These are phyloP conservation scores for Aspergillus egyptiacus DNA, from an alignment of 495 filamentous ascomycete species.

Conservation along the genomic window DNA sequence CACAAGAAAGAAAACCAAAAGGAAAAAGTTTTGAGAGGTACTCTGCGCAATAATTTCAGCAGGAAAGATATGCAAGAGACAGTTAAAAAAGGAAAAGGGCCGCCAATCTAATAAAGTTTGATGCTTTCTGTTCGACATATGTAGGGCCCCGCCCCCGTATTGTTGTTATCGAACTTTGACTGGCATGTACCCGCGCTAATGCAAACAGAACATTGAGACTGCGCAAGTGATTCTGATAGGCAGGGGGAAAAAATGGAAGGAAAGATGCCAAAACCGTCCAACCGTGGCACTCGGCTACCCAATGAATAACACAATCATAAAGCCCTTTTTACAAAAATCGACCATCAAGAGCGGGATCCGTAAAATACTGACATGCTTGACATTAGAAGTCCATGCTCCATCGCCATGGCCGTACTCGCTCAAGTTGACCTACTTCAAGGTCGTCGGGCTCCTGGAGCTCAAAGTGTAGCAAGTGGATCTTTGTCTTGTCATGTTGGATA, in stretches of 20 bases:
- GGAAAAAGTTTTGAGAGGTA: neutral
- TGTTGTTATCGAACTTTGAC: neutral
- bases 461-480: conserved; percentile 37
- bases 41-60: conserved; percentile 2
- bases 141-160: neutral
- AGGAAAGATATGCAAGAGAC: neutral
- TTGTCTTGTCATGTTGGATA: conserved; percentile 29
- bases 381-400: conserved; percentile 47
- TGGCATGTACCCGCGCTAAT: neutral
- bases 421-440: conserved; percentile 32
- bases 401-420: conserved; percentile 40
- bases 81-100: neutral
- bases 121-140: neutral
- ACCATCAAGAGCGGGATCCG: neutral
- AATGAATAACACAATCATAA: neutral
- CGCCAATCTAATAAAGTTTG: neutral
- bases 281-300: conserved; percentile 1
- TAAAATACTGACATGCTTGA: neutral
- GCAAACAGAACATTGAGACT: neutral
- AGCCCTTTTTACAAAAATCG: no score
- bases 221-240: neutral
- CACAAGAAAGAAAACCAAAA: neutral
- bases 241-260: neutral
- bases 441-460: conserved; percentile 38
- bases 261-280: conserved; percentile 5